These are phyloP conservation scores for Colletotrichum coccodes DNA, from an alignment of 2,329 filamentous ascomycete genomes.

Conservation along the genomic window DNA sequence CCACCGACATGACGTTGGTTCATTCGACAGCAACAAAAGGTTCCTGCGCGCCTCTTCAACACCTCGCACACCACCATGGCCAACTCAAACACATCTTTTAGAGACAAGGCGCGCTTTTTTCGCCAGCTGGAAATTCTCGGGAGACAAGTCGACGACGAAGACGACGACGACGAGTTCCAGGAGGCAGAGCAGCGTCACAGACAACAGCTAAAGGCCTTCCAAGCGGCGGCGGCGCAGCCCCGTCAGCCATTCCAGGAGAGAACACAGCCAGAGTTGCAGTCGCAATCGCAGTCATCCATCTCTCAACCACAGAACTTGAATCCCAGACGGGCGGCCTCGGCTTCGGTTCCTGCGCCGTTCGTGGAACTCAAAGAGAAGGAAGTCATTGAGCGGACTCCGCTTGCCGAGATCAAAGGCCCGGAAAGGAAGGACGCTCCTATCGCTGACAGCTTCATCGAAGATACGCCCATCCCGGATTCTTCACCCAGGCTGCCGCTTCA, in stretches of 20 bases:
- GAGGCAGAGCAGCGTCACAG: conserved; percentile 35
- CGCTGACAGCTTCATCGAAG: conserved; percentile 40
- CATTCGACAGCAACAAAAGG: not conserved
- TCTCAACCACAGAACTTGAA: not conserved
- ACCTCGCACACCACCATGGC: conserved; percentile 35
- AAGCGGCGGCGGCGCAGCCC: conserved; percentile 6
- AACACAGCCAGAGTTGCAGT: not conserved
- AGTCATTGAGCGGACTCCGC: conserved; percentile 40
- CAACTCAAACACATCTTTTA: conserved; percentile 35
- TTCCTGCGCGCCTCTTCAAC: conserved; percentile 3
- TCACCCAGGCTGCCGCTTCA: conserved; percentile 30
- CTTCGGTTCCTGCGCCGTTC: conserved; percentile 5
- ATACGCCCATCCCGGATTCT: conserved; percentile 43
- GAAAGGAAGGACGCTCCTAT: conserved; percentile 20
- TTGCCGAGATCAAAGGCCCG: conserved; percentile 32
- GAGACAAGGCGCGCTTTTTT: conserved; percentile 60
- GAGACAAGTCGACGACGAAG: conserved; percentile 19
- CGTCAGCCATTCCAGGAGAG: conserved; percentile 27
- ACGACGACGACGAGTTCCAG: conserved; percentile 42
- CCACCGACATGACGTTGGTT: conserved; percentile 20
- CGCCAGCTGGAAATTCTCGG: conserved; percentile 47
- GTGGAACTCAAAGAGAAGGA: conserved; percentile 12
- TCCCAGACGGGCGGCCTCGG: conserved; percentile 27
- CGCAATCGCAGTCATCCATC: not conserved
- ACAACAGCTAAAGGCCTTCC: conserved; percentile 8